Base-by-base conservation (phyloP, 306 rosid genomes). In the Quercus gilva region DNA sequence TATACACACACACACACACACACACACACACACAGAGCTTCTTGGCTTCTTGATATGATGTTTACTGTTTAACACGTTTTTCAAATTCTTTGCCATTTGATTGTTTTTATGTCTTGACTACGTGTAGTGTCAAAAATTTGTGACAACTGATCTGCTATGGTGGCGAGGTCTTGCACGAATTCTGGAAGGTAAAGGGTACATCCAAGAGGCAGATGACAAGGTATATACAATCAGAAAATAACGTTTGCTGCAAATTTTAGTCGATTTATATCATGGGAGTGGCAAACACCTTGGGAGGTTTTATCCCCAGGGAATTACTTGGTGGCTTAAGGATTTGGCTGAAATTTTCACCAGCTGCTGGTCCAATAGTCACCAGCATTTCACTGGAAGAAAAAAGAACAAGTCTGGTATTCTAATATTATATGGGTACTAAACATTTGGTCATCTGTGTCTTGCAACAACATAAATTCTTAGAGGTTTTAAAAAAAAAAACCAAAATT, bases 81-180 rank as follows among this genome's bases (percentile, higher is more conserved):
- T 76, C 41, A 69, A 64, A 2, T 55, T 76, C 8, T 55, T 49
- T 18, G 26, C 58, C 20, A 31, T 28, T 69, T 84, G 74, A 31
- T 69, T 55, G 35, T 64, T 77, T 67, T 64, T 68, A 79, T 74
- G 23, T 59, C 37, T 23, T 87, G 58, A 41, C 43, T 60, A 59
- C 69, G 1, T 77, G 82, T 87, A 94, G 98, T 90, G 83, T 79
- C 83, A 60, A 77, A 90, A 91, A 37, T 89, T 90, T 33, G 49
- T 84, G 74, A 89, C 91, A 74, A 90, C 91, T 45, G 92, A 90
- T 78, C 82, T 80, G 73, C 82, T 89, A 63, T 94, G 94, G 96
- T 94, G 98, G 98, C 93, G 86, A 83, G 98, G 98, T 75, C 96
- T 94, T 82, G 89, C 88, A 35, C 97, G 98, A 77, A 84, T 94